A percentile compares a stretch with the other conserved stretches of the same genome.
These are phyloP conservation scores for Porcisia hertigi DNA, from an alignment of 208 protist genomes.

Conservation along the genomic window DNA sequence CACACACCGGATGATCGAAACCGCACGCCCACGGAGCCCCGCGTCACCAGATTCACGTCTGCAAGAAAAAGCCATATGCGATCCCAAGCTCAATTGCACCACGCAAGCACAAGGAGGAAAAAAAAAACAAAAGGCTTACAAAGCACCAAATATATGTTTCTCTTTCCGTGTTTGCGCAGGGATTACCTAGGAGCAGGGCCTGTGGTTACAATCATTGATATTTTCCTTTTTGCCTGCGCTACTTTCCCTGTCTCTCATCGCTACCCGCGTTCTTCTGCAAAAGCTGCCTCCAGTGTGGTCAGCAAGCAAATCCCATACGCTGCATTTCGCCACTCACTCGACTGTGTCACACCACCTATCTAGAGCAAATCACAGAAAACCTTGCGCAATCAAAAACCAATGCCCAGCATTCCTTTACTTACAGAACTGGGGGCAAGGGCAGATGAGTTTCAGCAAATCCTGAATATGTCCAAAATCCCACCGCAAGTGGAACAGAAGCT, in stretches of 20 bases:
- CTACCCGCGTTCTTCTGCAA: background rate
- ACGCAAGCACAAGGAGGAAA: background rate
- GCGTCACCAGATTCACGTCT: too few relatives aligned
- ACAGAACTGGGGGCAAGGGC: constrained; percentile 82
- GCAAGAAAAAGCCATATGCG: too few relatives aligned
- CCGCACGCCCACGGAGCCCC: too few relatives aligned
- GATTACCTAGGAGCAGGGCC: background rate
- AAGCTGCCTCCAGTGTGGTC: background rate
- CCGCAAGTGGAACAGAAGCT: constrained; percentile 55
- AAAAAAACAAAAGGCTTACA: background rate
- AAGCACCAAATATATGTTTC: background rate
- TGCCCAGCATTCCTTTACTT: constrained; percentile 88
- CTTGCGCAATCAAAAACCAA: constrained; percentile 9
- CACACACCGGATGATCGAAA: too few relatives aligned
- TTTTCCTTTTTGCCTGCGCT: constrained; percentile 1
- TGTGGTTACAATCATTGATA: background rate
- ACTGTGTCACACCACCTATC: background rate
- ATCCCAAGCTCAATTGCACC: too few relatives aligned
- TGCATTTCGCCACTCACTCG: background rate
- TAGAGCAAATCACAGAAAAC: background rate
- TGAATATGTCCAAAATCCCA: constrained; percentile 71
- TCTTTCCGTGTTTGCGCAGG: too few relatives aligned
- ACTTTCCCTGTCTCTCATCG: constrained; percentile 1
- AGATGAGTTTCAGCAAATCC: constrained; percentile 80
- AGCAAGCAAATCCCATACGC: background rate